Evolutionary conservation across 345 rosid genomes (phyloP).

Genomic region (Euclidium syriacum): DNA sequence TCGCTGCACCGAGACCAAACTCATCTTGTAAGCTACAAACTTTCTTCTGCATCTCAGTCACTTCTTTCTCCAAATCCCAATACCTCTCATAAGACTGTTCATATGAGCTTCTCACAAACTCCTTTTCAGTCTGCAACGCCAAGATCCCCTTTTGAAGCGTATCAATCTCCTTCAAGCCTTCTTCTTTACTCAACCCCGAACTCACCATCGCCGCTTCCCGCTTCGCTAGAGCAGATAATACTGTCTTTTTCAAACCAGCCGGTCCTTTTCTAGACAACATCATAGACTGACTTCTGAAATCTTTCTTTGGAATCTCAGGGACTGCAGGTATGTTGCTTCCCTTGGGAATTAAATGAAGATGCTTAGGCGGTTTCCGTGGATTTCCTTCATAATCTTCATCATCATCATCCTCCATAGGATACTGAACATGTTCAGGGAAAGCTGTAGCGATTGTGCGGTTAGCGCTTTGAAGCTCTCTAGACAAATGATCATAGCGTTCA

Average conservation of each 20-base stretch:
- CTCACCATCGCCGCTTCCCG: constrained; percentile 23
- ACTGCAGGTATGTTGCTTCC: constrained; percentile 38
- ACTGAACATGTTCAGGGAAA: constrained; percentile 66
- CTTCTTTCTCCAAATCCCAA: constrained; percentile 52
- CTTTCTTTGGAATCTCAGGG: constrained; percentile 42
- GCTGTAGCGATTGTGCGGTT: constrained; percentile 67
- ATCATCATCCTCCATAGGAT: constrained; percentile 46
- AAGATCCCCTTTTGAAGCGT: constrained; percentile 65
- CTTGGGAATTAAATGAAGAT: constrained; percentile 27
- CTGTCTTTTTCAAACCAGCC: constrained; percentile 27
- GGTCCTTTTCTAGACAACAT: constrained; percentile 35
- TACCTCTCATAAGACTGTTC: constrained; percentile 48
- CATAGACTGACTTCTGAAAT: constrained; percentile 38
- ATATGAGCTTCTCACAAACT: constrained; percentile 54
- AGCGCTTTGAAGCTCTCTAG: constrained; percentile 76
- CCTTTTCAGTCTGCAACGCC: constrained; percentile 68
- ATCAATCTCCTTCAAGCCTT: constrained; percentile 61
- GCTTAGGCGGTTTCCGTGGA: constrained; percentile 5
- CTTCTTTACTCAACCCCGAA: constrained; percentile 51
- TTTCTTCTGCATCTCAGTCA: constrained; percentile 53
- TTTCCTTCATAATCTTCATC: constrained; percentile 20
- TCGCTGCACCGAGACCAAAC: constrained; percentile 49
- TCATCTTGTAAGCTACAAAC: constrained; percentile 69
- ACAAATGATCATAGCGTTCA: constrained; percentile 60
- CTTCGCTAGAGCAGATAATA: constrained; percentile 14